Base-by-base conservation (phyloP, 2,329 filamentous ascomycete species). In the Pyricularia sp. region DNA sequence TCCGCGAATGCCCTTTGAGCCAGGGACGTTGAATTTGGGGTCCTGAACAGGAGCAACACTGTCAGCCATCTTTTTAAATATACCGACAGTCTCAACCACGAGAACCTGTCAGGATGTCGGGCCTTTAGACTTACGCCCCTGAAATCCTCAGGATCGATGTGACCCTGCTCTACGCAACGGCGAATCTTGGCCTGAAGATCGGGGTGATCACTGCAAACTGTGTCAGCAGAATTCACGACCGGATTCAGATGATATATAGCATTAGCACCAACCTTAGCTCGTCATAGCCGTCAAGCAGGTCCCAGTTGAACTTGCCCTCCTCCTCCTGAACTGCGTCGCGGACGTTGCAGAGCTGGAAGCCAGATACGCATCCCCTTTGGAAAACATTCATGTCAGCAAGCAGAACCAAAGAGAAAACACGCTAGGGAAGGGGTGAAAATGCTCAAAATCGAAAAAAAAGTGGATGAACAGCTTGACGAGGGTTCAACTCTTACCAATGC, bases 71-170 rank as follows among this genome's bases (percentile, higher is more conserved):
- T 8, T n/a, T n/a, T 19, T 5, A 49, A 49, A n/a, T 1, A n/a
- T 8, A 49, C 40, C 19, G 19, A 5, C 19, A n/a, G 40, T 19
- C 40, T 9, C 19, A 49, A 49, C 7, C 19, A n/a, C 19, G 40
- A 49, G n/a, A 63, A 66, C 44, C 67, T 60, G 63, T 65, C 1
- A 57, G 28, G 7, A 44, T n/a, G 5, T 30, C 8, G 30, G 8
- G 19, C 19, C 5, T 16, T 64, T 49, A 24, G 35, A 79, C 89
- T 77, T 82, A 96, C 92, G 13, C 91, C 91, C 40, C 88, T 93
- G 86, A 91, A 97, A 70, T 97, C 93, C 63, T 90, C 88, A 57
- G 91, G 82, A 69, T 89, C 88, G 70, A 97, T 88, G 70, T 94
- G 90, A 28, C 91, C 91, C 73, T 93, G 83, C 66, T 83, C 81